phyloP scores from a whole-genome alignment of 148 eudicot genomes.

The Persicaria maculosa region DNA sequence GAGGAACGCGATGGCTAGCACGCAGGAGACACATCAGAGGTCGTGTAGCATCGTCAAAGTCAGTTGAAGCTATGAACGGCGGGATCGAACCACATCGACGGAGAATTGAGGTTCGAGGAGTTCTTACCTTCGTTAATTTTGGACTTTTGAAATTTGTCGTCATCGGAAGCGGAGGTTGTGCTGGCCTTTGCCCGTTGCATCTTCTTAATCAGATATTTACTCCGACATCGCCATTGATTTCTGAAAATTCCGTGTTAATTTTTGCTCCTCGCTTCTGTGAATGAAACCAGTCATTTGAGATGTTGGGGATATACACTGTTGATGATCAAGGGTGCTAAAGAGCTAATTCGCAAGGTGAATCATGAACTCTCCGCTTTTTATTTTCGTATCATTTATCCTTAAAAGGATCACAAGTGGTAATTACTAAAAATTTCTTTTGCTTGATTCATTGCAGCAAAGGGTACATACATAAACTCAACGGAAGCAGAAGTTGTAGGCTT shows the following conservation, averaged over 20 bases:
- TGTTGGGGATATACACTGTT: no score
- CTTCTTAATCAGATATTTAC: no score
- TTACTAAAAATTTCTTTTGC: background rate
- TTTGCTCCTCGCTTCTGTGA: no score
- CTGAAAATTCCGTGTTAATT: no score
- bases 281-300: no score
- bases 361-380: background rate
- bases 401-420: background rate
- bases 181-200: no score
- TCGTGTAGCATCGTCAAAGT: slow-evolving; percentile 27
- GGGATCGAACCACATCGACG: no score
- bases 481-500: background rate
- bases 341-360: background rate
- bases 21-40: slow-evolving; percentile 63
- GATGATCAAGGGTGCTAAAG: background rate
- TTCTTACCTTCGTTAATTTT: no score
- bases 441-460: background rate
- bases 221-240: no score
- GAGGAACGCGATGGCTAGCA: slow-evolving; percentile 62
- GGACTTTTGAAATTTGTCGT: no score
- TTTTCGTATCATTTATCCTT: background rate
- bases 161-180: no score
- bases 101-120: no score
- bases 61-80: slow-evolving; percentile 9
- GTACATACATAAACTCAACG: background rate